Conservation (phyloP, 2,329 filamentous ascomycete genomes). For the Didymella exigua region DNA sequence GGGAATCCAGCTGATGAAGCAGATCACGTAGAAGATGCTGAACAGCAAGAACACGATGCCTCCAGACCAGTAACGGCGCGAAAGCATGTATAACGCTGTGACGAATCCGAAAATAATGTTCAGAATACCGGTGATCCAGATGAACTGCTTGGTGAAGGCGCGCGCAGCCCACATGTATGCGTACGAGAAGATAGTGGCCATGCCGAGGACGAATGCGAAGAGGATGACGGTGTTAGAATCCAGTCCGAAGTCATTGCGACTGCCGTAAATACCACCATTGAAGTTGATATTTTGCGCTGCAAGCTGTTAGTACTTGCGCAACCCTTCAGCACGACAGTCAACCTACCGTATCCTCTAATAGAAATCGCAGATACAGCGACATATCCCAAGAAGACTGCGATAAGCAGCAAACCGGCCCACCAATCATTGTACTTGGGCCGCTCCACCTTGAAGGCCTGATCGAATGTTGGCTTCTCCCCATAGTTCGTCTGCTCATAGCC, state of each 20-base stretch:
- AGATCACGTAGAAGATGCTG: conserved; percentile 76
- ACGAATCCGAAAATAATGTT: conserved; percentile 82
- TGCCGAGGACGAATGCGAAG: conserved; percentile 76
- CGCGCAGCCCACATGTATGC: conserved; percentile 77
- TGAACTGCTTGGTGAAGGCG: conserved; percentile 83
- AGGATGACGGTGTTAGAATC: conserved; percentile 85
- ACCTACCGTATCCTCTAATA: conserved; percentile 70
- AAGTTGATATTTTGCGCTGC: conserved; percentile 62
- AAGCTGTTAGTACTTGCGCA: conserved; percentile 9
- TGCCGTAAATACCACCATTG: conserved; percentile 77
- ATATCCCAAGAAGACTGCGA: conserved; percentile 74
- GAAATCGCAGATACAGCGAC: conserved; percentile 75
- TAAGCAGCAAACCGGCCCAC: conserved; percentile 83
- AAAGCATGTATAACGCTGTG: conserved; percentile 85
- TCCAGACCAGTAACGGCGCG: conserved; percentile 75
- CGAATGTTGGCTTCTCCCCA: conserved; percentile 63
- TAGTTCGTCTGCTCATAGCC: conserved; percentile 37
- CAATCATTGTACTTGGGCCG: conserved; percentile 88
- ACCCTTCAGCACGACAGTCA: background rate
- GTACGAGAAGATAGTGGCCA: conserved; percentile 77
- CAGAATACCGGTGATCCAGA: conserved; percentile 73
- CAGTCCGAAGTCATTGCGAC: conserved; percentile 69
- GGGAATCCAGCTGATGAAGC: conserved; percentile 84
- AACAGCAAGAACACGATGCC: conserved; percentile 89
- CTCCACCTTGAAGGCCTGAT: conserved; percentile 81